Evolutionary conservation across 2,329 filamentous ascomycete species (phyloP), one percentile per base, ranked within the genome.

Genomic region (Remersonia thermophila): DNA sequence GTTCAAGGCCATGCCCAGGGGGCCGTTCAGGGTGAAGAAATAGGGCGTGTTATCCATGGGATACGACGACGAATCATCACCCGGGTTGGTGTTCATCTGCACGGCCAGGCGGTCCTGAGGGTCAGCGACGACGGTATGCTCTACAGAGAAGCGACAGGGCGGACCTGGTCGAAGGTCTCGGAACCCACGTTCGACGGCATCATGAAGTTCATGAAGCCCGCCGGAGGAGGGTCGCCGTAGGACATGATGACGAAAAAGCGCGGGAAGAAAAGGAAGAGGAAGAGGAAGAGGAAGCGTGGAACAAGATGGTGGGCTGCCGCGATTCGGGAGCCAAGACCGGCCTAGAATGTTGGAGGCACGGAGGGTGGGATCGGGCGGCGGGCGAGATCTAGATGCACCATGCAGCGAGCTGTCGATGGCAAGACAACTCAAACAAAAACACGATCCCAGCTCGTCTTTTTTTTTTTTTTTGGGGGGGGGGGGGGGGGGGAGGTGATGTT

Each of bases 1-100:
- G 20, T 23, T 23, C 20, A 23, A 9, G 20, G 20, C 20, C 20
- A 69, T 65, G 31, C 61, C 51, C 44, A 69, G 56, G 41, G 59
- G 52, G 30, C 44, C 33, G 36, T 54, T 50, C 41, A 50, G 51
- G 29, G 47, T 42, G 29, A 50, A 44, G 35, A 66, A 52, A 50
- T 64, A 55, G 39, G 55, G 52, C 41, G 58, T 58, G 37, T 69
- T 61, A 37, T 69, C 52, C 18, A 66, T 49, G 9, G 20, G 20
- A 23, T 6, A 23, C 5, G 20, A 23, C 16, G 56, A 51, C 58
- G 69, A 66, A 34, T 66, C 53, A 44, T 62, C 57, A 43, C 55
- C 48, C 36, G 48, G 47, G 42, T 59, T 40, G 23, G 40, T 34
- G 38, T 43, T 44, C 43, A 54, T 48, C 48, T 55, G 42, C 35